Evolutionary conservation across 1,139 yeast species (phyloP).

Genomic region (Yamadazyma atlantica): DNA sequence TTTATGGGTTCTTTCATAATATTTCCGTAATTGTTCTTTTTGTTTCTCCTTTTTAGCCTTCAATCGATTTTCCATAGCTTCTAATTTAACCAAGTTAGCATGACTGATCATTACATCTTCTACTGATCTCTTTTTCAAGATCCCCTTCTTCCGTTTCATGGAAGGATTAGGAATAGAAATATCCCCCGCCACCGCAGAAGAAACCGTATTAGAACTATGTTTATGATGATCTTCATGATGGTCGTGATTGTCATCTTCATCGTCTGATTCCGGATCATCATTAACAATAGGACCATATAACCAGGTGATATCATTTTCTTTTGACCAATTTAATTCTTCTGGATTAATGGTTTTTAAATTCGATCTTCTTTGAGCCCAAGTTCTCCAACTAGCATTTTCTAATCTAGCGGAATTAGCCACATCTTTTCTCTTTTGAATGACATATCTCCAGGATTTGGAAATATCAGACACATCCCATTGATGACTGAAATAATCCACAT

Average conservation of each 20-base stretch:
- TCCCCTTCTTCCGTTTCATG: constrained; percentile 56
- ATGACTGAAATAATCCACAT: constrained; percentile 92
- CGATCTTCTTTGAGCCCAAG: constrained; percentile 79
- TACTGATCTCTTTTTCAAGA: constrained; percentile 76
- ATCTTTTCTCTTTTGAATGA: constrained; percentile 75
- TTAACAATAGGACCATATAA: constrained; percentile 75
- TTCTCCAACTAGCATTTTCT: constrained; percentile 84
- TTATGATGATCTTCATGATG: constrained; percentile 16
- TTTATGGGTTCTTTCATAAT: constrained; percentile 20
- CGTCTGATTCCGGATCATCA: constrained; percentile 36
- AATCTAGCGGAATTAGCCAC: constrained; percentile 67
- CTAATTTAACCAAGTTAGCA: constrained; percentile 49
- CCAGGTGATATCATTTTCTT: constrained; percentile 80
- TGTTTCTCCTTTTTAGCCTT: constrained; percentile 26
- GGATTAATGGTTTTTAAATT: constrained; percentile 69
- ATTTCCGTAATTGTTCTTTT: constrained; percentile 16
- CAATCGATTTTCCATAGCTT: constrained; percentile 41
- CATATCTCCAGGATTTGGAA: constrained; percentile 92
- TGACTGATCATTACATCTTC: constrained; percentile 71
- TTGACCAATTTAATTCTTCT: constrained; percentile 74
- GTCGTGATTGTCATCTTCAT: constrained; percentile 18
- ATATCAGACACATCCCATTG: constrained; percentile 95
- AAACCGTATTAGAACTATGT: constrained; percentile 30
- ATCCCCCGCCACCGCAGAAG: constrained; percentile 50
- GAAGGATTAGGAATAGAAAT: constrained; percentile 33